These are phyloP conservation scores for Echria macrotheca DNA, from an alignment of 495 filamentous ascomycete species.

Conservation along the genomic window DNA sequence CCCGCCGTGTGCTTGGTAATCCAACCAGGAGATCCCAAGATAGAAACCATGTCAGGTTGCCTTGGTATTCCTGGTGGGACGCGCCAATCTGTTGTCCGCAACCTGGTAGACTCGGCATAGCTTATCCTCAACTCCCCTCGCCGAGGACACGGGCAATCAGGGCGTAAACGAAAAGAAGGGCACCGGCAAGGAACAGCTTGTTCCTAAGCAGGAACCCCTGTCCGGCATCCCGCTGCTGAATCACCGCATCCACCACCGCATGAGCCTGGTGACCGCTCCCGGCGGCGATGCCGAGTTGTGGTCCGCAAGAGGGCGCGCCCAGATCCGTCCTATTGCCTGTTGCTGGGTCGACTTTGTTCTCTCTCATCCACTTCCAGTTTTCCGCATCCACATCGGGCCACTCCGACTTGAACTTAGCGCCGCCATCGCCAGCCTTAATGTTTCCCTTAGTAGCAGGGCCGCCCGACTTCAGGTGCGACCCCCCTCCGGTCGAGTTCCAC, in stretches of 20 bases:
- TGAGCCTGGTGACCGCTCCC: slow-evolving; percentile 66
- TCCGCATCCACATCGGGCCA: slow-evolving; percentile 88
- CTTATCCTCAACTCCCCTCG: slow-evolving; percentile 30
- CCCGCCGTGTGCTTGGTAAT: too few relatives aligned
- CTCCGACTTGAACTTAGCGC: slow-evolving; percentile 79
- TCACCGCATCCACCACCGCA: slow-evolving; percentile 72
- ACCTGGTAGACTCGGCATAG: too few relatives aligned
- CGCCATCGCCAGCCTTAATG: slow-evolving; percentile 76
- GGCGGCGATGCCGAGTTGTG: slow-evolving; percentile 58
- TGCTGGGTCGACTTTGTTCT: slow-evolving; percentile 70
- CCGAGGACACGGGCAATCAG: slow-evolving; percentile 68
- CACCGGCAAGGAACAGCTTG: slow-evolving; percentile 64
- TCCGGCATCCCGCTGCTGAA: slow-evolving; percentile 69
- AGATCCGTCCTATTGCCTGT: slow-evolving; percentile 57
- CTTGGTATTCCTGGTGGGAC: too few relatives aligned
- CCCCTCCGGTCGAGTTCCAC: slow-evolving; percentile 97
- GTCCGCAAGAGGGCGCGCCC: slow-evolving; percentile 56
- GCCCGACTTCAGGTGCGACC: slow-evolving; percentile 52
- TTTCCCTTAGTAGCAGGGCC: slow-evolving; percentile 44
- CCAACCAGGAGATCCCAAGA: too few relatives aligned
- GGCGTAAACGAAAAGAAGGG: slow-evolving; percentile 69
- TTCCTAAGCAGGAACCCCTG: slow-evolving; percentile 75
- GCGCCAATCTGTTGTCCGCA: too few relatives aligned
- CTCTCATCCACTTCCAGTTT: slow-evolving; percentile 91
- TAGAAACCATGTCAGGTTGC: too few relatives aligned